Conservation (phyloP, 345 rosid species). For the Citrus trifoliata region DNA sequence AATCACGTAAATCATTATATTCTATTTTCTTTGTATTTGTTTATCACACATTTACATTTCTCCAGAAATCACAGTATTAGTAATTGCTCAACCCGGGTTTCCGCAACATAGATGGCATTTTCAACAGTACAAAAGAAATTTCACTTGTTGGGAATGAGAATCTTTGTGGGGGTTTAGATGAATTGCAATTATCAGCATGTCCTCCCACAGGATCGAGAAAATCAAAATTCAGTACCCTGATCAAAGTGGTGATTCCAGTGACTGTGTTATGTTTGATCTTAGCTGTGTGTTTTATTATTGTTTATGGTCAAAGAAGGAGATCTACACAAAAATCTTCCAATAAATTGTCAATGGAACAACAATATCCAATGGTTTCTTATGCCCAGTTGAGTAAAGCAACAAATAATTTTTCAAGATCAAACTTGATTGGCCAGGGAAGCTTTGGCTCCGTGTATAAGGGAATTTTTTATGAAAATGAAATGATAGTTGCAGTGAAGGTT, state of each 20-base stretch:
- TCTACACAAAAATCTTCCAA: not conserved
- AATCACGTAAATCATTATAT: too few relatives aligned
- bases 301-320: not conserved
- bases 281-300: not conserved
- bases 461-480: too few relatives aligned
- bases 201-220: not conserved
- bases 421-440: too few relatives aligned
- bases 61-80: too few relatives aligned
- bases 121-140: slow-evolving; percentile 5
- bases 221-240: not conserved
- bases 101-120: not conserved
- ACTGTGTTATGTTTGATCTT: not conserved
- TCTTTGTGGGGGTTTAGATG: slow-evolving; percentile 14
- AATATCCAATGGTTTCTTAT: not conserved
- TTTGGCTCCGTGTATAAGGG: too few relatives aligned
- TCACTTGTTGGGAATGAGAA: slow-evolving; percentile 9
- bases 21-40: too few relatives aligned
- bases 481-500: too few relatives aligned
- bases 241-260: not conserved
- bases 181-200: slow-evolving; percentile 9
- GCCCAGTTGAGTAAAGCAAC: not conserved
- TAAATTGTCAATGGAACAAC: not conserved
- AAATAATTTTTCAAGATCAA: too few relatives aligned
- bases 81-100: too few relatives aligned
- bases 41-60: too few relatives aligned